Evolutionary conservation across 768 basidiomycete genomes (phyloP).

Genomic region (Polyporus arcularius): DNA sequence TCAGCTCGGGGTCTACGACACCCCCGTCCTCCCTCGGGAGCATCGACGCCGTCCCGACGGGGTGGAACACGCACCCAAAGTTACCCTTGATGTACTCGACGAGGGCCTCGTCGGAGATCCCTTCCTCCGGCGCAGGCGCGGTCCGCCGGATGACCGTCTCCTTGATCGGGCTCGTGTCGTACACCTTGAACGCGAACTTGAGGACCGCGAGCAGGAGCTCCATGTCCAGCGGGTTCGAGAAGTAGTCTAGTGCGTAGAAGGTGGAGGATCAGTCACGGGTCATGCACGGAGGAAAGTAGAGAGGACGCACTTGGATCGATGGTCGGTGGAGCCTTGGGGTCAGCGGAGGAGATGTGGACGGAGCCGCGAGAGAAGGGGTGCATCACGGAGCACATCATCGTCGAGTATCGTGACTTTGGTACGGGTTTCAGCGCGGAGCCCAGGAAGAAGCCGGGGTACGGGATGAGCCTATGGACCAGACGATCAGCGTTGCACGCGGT

Average conservation of each 20-base stretch:
- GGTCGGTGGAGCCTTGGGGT: slow-evolving; percentile 26
- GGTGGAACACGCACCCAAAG: not conserved
- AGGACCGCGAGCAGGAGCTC: slow-evolving; percentile 2
- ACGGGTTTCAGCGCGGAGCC: not conserved
- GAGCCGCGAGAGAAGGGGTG: slow-evolving; percentile 9
- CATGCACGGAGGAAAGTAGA: not conserved
- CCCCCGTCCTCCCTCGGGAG: slow-evolving; percentile 2
- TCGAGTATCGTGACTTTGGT: not conserved
- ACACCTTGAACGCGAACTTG: slow-evolving; percentile 1
- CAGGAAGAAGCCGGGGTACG: slow-evolving; percentile 3
- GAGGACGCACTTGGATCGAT: slow-evolving; percentile 26
- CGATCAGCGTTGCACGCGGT: too few species aligned
- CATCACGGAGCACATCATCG: slow-evolving; percentile 1
- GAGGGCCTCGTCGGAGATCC: not conserved
- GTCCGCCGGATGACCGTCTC: not conserved
- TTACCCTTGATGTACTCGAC: slow-evolving; percentile 2
- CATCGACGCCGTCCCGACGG: slow-evolving; percentile 1
- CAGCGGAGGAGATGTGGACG: slow-evolving; percentile 23
- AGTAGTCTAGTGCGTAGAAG: not conserved
- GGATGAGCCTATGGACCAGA: not conserved
- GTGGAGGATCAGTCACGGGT: not conserved
- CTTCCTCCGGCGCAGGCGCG: not conserved
- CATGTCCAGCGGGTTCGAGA: slow-evolving; percentile 10
- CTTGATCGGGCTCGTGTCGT: not conserved
- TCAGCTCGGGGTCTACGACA: slow-evolving; percentile 3